Conservation (phyloP, 306 rosid genomes). For the Coriaria nepalensis region DNA sequence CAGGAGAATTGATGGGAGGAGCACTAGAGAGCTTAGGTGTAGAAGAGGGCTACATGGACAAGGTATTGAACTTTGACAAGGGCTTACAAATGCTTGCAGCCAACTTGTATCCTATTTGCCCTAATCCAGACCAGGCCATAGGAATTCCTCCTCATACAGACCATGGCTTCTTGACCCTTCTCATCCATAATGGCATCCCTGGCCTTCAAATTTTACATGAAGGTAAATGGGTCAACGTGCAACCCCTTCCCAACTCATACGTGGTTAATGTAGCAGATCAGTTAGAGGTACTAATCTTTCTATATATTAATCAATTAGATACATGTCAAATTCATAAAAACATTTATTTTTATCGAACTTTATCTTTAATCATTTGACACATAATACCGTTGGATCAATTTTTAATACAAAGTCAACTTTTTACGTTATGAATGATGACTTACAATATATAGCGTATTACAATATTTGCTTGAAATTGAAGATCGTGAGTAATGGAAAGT, state of each 20-base stretch:
- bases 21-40: slow-evolving; percentile 33
- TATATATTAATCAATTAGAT: not conserved
- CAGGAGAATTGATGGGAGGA: slow-evolving; percentile 34
- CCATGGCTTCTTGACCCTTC: slow-evolving; percentile 36
- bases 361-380: too few species aligned
- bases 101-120: slow-evolving; percentile 49
- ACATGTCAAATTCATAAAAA: too few species aligned
- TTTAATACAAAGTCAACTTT: too few species aligned
- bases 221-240: slow-evolving; percentile 28
- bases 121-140: slow-evolving; percentile 37
- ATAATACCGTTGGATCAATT: too few species aligned
- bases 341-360: too few species aligned
- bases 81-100: slow-evolving; percentile 23
- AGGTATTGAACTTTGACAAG: slow-evolving; percentile 14
- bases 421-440: not conserved
- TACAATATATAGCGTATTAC: not conserved
- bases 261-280: slow-evolving; percentile 41
- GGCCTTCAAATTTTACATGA: slow-evolving; percentile 45
- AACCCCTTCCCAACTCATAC: slow-evolving; percentile 38
- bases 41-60: slow-evolving; percentile 19
- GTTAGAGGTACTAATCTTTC: slow-evolving; percentile 31
- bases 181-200: slow-evolving; percentile 23
- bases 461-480: not conserved
- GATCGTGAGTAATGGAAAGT: slow-evolving; percentile 45
- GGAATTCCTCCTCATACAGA: slow-evolving; percentile 52